Evolutionary conservation across 2,329 filamentous ascomycete genomes (phyloP).

Genomic region (Neofusicoccum laricinum): DNA sequence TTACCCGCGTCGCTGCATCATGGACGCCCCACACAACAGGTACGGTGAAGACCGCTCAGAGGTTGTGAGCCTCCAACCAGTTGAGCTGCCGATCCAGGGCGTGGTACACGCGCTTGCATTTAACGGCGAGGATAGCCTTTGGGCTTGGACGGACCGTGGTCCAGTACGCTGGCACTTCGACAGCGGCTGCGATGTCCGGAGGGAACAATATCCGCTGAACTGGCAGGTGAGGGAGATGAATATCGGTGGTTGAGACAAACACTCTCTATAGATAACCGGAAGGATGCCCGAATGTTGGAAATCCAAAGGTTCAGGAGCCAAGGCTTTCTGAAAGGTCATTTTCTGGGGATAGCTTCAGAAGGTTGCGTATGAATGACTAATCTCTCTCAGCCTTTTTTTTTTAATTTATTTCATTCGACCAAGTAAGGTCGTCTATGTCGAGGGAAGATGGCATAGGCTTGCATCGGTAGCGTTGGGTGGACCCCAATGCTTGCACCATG

Average conservation of each 20-base stretch:
- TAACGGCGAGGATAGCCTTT: slow-evolving; percentile 22
- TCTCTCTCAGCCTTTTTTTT: too few relatives aligned
- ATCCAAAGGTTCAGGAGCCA: too few relatives aligned
- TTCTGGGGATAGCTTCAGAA: too few relatives aligned
- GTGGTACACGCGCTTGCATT: slow-evolving; percentile 23
- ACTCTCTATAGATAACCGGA: not conserved
- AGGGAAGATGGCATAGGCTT: too few relatives aligned
- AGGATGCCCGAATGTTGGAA: not conserved
- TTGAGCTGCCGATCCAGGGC: slow-evolving; percentile 19
- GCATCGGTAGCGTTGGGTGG: too few relatives aligned
- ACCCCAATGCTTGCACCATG: too few relatives aligned
- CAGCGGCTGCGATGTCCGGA: not conserved
- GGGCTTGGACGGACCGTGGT: slow-evolving; percentile 24
- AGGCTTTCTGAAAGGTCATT: too few relatives aligned
- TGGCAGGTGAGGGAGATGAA: slow-evolving; percentile 5
- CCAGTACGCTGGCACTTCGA: slow-evolving; percentile 21
- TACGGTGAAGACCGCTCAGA: not conserved
- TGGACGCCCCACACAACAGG: not conserved
- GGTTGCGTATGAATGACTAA: too few relatives aligned
- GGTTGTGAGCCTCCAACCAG: slow-evolving; percentile 22
- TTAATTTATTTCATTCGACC: too few relatives aligned
- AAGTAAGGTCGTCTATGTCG: too few relatives aligned
- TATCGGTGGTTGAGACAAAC: not conserved
- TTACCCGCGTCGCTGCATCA: slow-evolving; percentile 18
- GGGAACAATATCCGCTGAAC: not conserved